Percentiles rank a stretch among this genome's conserved stretches.
These are phyloP conservation scores for Boletus pseudopeckii DNA, from an alignment of 768 basidiomycete species.

Conservation along the genomic window DNA sequence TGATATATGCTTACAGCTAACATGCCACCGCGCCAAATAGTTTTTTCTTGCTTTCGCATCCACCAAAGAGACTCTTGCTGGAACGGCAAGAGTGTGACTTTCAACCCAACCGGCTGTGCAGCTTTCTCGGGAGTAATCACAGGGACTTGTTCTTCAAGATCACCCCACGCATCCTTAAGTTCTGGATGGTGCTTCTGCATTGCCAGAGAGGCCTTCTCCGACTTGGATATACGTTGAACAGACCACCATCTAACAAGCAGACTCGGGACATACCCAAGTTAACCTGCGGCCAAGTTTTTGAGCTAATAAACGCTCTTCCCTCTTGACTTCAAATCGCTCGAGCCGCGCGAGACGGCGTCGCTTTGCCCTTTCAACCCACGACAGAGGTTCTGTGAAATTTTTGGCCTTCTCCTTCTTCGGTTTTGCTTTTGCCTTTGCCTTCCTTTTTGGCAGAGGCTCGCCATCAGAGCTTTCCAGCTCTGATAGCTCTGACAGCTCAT, in stretches of 20 bases:
- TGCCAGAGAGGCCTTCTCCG: conserved; percentile 65
- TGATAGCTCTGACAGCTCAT: conserved; percentile 10
- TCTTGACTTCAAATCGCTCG: conserved; percentile 33
- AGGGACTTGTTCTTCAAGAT: conserved; percentile 62
- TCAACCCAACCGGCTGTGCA: conserved; percentile 78
- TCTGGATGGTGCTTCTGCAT: conserved; percentile 75
- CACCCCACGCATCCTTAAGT: conserved; percentile 82
- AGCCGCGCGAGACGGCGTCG: conserved; percentile 16
- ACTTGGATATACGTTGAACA: conserved; percentile 41
- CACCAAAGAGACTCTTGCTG: conserved; percentile 92
- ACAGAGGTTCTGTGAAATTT: not conserved
- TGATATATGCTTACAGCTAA: conserved; percentile 60
- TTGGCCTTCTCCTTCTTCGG: conserved; percentile 12
- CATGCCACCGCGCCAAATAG: conserved; percentile 88
- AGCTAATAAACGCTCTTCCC: conserved; percentile 49
- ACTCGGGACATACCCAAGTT: conserved; percentile 52
- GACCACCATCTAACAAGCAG: conserved; percentile 3
- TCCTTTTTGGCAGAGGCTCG: conserved; percentile 27
- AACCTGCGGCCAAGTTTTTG: conserved; percentile 68
- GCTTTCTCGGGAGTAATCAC: conserved; percentile 65
- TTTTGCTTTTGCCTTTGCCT: conserved; percentile 32
- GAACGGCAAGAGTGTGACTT: conserved; percentile 86
- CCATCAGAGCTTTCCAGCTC: conserved; percentile 12
- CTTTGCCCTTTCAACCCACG: conserved; percentile 9
- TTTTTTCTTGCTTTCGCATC: conserved; percentile 92